A percentile compares a stretch with the other conserved stretches of the same genome.
These are phyloP conservation scores for Nothopassalora personata DNA, from an alignment of 2,329 filamentous ascomycete genomes.

Conservation along the genomic window DNA sequence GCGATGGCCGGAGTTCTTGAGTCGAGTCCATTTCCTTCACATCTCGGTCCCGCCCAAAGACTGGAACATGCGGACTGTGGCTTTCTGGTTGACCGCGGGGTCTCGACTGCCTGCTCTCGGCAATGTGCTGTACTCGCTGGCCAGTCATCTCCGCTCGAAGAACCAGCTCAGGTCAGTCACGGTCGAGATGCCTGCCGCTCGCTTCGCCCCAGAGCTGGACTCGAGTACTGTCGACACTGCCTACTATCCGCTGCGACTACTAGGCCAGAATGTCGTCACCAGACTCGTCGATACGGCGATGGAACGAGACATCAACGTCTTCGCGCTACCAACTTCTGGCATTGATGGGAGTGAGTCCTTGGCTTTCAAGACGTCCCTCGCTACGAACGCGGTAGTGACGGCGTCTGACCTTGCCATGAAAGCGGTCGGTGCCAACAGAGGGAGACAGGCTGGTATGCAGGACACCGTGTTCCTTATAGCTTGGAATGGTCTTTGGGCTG, in stretches of 20 bases:
- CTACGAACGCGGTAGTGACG: not conserved
- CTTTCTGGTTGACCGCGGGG: not conserved
- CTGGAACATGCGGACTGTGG: not conserved
- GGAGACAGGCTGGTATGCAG: not conserved
- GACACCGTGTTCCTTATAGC: not conserved
- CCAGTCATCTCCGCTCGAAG: not conserved
- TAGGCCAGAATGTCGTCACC: not conserved
- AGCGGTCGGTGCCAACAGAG: not conserved
- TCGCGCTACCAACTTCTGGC: not conserved
- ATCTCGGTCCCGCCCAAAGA: not conserved
- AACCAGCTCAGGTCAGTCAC: not conserved
- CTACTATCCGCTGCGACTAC: not conserved
- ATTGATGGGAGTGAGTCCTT: not conserved
- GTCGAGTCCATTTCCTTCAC: conserved; percentile 8
- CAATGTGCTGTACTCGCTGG: not conserved
- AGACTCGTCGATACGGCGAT: not conserved
- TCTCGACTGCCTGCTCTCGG: not conserved
- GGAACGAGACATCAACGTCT: not conserved
- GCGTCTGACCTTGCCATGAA: not conserved
- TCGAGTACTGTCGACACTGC: not conserved
- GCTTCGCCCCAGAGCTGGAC: not conserved
- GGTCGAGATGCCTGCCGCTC: not conserved
- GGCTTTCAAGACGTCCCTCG: not conserved
- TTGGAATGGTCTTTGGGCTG: not conserved
- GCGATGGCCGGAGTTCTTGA: conserved; percentile 10